Base-by-base conservation (phyloP, 2,329 filamentous ascomycete species). In the Hypoxylon sp. region DNA sequence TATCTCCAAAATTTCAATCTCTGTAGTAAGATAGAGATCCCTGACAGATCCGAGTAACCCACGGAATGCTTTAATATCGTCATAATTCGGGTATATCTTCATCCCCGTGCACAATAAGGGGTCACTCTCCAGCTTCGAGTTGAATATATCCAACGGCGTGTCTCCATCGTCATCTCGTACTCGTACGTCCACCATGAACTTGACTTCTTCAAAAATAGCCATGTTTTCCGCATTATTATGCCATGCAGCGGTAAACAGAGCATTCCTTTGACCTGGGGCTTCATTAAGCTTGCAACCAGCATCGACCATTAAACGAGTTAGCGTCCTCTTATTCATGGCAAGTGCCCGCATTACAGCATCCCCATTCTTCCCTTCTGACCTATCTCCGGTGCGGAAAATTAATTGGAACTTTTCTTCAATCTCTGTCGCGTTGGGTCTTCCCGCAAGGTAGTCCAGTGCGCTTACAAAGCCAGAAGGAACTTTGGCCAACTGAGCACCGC, bases 21-120 rank as follows among this genome's bases (percentile, higher is more conserved):
- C 63, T 25, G 59, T 14, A 25, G 21, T 52, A 9, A 69, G 60
- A 57, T 69, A 69, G 43, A 63, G 59, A 17, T 69, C 63, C 49
- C 66, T 60, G 5, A 46, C 17, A n/a, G 30, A 46, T 13, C 25
- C 2, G 14, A 69, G 59, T 11, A 66, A 28, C 21, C 32, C 36
- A 25, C n/a, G 11, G 36, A 69, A 66, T 23, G 63, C 51, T 19
- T 60, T 19, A 17, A 58, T 50, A 17, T 66, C 63, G 6, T 57
- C 48, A 3, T 61, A 19, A 1, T 10, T 23, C 34, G 59, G 50
- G 9, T 17, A 11, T 10, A 9, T 3, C 17, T 38, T 2, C 2
- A 2, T 2, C 9, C 52, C 41, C 2, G 49, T 43, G 28, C 63
- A 41, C 34, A 10, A 23, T 9, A 6, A 21, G 7, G 13, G 1